Evolutionary conservation across 164 flowering plant species (phyloP), one percentile per base, ranked within the genome.

Genomic region (Nelumbo lutea): DNA sequence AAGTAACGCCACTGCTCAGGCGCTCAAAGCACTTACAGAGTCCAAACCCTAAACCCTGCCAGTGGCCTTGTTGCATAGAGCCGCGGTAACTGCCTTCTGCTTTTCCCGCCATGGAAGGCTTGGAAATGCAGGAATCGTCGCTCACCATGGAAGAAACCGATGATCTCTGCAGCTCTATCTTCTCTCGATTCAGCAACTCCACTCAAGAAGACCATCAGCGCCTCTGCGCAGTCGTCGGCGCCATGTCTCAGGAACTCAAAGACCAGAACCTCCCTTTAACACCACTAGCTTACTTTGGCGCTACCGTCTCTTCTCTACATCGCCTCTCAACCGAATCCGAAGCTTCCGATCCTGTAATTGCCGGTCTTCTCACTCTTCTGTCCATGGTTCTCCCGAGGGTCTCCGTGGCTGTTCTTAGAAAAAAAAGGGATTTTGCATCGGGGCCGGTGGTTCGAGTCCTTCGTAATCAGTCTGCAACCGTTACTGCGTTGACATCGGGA

Each of bases 201-300:
- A 56, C 43, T 0, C 68, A 76, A 57, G 90, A 86, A 41, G 84
- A 84, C n/a, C 93, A 93, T 77, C 87, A 81, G 63, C 93, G 80
- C 75, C 77, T 96, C 47, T 96, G 99, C 77, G 73, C 90, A 0
- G 84, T 77, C 66, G 65, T 90, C 2, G 93, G 95, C 68, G 80
- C 88, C 71, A 90, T 91, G 80, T 75, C 96, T 1, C 96, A 91
- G 68, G 88, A 82, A 71, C 87, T 96, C 64, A 83, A 77, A 51
- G 99, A 93, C 50, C 86, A 91, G 11, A 77, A 79, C 68, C 72
- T 83, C 15, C 84, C 93, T 13, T 72, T 81, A 50, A 75, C 86
- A 0, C 85, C 95, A 0, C 57, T 87, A 46, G 75, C 95, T 67
- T 93, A 84, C 80, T 91, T 90, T 62, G 87, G 85, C 42, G 90